Percentiles rank a stretch among this genome's conserved stretches.
Evolutionary conservation across 2,329 filamentous ascomycete genomes (phyloP).

Genomic region (Pseudogymnoascus sp.): DNA sequence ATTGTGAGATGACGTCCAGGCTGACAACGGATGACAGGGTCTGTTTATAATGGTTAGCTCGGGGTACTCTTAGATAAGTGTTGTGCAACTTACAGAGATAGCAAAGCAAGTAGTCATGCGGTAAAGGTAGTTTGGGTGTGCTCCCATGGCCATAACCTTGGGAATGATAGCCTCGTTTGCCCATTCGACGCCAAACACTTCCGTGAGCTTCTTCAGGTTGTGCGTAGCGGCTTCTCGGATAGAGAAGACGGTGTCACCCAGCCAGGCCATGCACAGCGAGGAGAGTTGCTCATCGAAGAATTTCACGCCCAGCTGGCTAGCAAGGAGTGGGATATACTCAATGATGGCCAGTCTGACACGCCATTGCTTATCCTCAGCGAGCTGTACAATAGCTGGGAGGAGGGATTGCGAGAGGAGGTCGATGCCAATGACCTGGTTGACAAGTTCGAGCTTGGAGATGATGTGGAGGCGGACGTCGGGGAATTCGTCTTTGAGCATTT

Average conservation of each 20-base stretch:
- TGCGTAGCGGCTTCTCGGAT: constrained; percentile 95
- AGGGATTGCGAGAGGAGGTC: constrained; percentile 93
- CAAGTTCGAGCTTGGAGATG: constrained; percentile 97
- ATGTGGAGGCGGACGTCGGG: constrained; percentile 97
- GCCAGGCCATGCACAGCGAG: constrained; percentile 94
- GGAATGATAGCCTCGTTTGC: constrained; percentile 94
- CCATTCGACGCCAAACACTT: constrained; percentile 98
- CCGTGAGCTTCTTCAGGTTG: constrained; percentile 96
- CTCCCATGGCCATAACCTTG: constrained; percentile 97
- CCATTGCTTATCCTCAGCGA: constrained; percentile 99
- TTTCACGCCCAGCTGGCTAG: constrained; percentile 88
- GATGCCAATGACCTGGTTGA: constrained; percentile 98
- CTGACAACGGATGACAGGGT: constrained; percentile 90
- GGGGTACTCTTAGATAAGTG: not conserved
- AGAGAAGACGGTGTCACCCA: constrained; percentile 96
- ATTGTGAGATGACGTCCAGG: constrained; percentile 84
- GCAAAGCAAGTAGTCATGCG: constrained; percentile 99
- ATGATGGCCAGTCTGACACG: constrained; percentile 95
- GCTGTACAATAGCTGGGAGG: constrained; percentile 90
- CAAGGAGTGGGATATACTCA: constrained; percentile 95
- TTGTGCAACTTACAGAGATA: constrained; percentile 69
- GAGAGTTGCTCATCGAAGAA: constrained; percentile 99
- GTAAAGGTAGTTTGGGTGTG: constrained; percentile 97
- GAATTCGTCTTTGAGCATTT: constrained; percentile 99
- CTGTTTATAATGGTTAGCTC: constrained; percentile 40